A percentile compares a stretch with the other conserved stretches of the same genome.
Conservation (phyloP, 352 stramenopile species). For the Salisapilia sapeloensis region DNA sequence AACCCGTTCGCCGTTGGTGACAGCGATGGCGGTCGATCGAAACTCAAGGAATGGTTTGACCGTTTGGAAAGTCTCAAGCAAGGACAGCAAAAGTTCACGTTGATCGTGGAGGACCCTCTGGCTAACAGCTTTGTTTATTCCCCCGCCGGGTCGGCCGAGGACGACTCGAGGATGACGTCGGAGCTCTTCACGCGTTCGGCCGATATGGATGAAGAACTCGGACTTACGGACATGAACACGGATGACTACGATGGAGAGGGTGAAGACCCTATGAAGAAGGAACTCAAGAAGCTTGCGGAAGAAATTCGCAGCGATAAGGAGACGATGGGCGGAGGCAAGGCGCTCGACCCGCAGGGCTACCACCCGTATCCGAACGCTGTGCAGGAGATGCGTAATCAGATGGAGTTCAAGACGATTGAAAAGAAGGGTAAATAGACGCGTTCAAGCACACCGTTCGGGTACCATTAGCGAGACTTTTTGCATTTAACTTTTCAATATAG, state of each 20-base stretch:
- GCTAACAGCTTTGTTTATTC: slow-evolving; percentile 86
- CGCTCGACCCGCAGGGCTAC: slow-evolving; percentile 34
- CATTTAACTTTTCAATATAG: slow-evolving; percentile 1
- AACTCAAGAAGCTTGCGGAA: slow-evolving; percentile 11
- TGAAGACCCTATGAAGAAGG: slow-evolving; percentile 2
- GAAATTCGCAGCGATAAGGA: slow-evolving; percentile 42
- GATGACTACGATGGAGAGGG: slow-evolving; percentile 45
- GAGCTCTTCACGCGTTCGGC: slow-evolving; percentile 77
- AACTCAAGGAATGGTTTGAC: slow-evolving; percentile 29
- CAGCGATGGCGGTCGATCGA: slow-evolving; percentile 38
- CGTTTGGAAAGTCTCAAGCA: slow-evolving; percentile 33
- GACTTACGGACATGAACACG: slow-evolving; percentile 87
- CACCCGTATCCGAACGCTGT: slow-evolving; percentile 43
- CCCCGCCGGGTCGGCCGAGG: slow-evolving; percentile 21
- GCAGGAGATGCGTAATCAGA: slow-evolving; percentile 15
- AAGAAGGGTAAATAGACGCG: too few relatives aligned
- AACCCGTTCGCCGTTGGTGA: slow-evolving; percentile 79
- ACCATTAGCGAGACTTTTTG: background rate
- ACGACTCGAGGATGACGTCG: slow-evolving; percentile 46
- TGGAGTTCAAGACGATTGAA: background rate
- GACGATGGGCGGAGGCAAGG: slow-evolving; percentile 29
- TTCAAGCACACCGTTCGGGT: too few relatives aligned
- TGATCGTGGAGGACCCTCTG: slow-evolving; percentile 82
- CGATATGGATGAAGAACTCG: slow-evolving; percentile 86
- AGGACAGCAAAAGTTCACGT: slow-evolving; percentile 66